phyloP scores from a whole-genome alignment of 1,139 yeast species.

The Scheffersomyces parashehatae region DNA sequence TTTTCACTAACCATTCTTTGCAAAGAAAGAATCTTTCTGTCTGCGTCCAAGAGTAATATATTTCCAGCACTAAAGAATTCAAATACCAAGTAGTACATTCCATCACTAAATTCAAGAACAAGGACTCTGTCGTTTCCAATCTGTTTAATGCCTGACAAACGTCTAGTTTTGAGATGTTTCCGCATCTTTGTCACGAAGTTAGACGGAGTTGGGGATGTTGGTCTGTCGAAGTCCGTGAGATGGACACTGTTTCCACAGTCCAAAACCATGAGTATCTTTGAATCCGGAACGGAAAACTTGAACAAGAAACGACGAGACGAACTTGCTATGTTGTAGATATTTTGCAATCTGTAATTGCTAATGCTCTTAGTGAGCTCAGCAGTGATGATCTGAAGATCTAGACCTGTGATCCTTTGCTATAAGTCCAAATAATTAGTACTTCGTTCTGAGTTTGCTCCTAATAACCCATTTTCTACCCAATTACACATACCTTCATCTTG shows the following conservation, averaged over 20 bases:
- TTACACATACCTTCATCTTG: constrained; percentile 5
- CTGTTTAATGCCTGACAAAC: constrained; percentile 72
- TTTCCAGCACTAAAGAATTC: constrained; percentile 97
- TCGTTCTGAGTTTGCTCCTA: too few relatives aligned
- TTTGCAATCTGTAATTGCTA: constrained; percentile 72
- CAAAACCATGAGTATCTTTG: constrained; percentile 70
- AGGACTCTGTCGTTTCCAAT: constrained; percentile 77
- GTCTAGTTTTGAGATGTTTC: constrained; percentile 79
- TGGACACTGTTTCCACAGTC: constrained; percentile 89
- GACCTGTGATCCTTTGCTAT: constrained; percentile 82
- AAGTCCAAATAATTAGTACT: constrained; percentile 10
- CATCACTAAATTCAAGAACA: constrained; percentile 81
- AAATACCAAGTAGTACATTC: constrained; percentile 71
- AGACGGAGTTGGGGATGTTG: constrained; percentile 79
- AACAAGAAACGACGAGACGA: constrained; percentile 74
- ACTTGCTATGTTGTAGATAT: constrained; percentile 78
- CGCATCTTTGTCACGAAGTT: constrained; percentile 83
- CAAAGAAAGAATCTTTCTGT: constrained; percentile 65
- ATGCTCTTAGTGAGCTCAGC: constrained; percentile 61
- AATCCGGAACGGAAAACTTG: constrained; percentile 82
- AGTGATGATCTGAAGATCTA: constrained; percentile 74
- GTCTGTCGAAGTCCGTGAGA: constrained; percentile 76
- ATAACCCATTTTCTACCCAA: too few relatives aligned
- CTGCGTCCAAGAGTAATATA: constrained; percentile 71
- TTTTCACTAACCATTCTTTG: constrained; percentile 79